Conservation (phyloP, 495 filamentous ascomycete species). For the Cairneyella variabilis region DNA sequence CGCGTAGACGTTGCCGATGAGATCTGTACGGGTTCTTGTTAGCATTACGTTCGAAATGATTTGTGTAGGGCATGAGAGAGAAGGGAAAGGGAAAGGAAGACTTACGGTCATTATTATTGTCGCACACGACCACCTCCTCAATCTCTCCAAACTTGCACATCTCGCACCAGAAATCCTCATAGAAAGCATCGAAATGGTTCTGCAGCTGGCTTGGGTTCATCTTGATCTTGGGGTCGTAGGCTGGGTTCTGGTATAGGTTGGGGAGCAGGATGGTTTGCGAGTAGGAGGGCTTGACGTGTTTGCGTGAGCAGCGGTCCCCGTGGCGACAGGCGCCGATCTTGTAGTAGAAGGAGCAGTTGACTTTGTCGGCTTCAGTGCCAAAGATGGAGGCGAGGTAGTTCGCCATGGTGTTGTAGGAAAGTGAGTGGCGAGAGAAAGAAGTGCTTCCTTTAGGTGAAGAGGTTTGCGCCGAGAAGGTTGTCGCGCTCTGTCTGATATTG, state of each 20-base stretch:
- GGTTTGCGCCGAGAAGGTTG: neutral
- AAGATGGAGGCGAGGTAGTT: constrained; percentile 99
- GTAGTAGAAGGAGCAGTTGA: constrained; percentile 58
- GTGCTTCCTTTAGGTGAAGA: no score
- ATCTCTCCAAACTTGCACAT: constrained; percentile 93
- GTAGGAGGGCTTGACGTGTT: constrained; percentile 99
- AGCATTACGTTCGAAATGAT: neutral
- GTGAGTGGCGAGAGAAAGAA: no score
- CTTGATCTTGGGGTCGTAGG: constrained; percentile 93
- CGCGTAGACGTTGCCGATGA: constrained; percentile 99
- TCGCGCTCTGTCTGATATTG: no score
- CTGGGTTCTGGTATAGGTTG: constrained; percentile 98
- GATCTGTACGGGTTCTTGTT: constrained; percentile 46
- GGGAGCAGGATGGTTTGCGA: constrained; percentile 95
- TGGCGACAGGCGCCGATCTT: constrained; percentile 98
- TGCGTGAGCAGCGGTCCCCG: constrained; percentile 94
- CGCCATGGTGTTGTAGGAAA: constrained; percentile 50
- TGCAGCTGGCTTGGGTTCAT: constrained; percentile 94
- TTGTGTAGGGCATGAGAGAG: neutral
- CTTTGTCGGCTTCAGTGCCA: constrained; percentile 98
- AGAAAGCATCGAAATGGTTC: constrained; percentile 99
- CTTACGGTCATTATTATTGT: constrained; percentile 62
- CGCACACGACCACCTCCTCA: constrained; percentile 86
- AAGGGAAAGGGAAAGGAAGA: constrained; percentile 1
- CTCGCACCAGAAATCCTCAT: constrained; percentile 99